These are phyloP conservation scores for Miscanthus lutarioriparius DNA, from an alignment of 176 grass and related monocot genomes.

Conservation along the genomic window DNA sequence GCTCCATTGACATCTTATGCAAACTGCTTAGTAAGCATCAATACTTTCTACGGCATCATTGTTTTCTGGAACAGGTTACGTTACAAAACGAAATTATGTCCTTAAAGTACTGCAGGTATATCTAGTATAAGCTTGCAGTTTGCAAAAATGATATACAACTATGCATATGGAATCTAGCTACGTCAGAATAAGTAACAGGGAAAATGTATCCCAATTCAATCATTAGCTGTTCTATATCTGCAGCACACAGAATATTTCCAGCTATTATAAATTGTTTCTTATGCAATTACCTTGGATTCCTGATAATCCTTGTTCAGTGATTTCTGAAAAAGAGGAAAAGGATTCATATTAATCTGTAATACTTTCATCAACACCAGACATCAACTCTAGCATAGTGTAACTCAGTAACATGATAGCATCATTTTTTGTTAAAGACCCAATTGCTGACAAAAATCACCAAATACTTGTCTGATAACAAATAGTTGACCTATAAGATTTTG, in stretches of 20 bases:
- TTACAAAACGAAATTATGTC: background rate
- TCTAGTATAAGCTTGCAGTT: slow-evolving; percentile 1
- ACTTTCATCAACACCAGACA: slow-evolving; percentile 13
- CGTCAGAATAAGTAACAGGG: background rate
- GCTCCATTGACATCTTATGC: background rate
- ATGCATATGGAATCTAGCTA: background rate
- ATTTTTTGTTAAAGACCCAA: background rate
- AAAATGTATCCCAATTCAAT: background rate
- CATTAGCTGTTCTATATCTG: background rate
- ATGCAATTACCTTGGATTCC: slow-evolving; percentile 64
- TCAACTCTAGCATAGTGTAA: background rate
- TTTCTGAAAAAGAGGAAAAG: slow-evolving; percentile 53
- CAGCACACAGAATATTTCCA: background rate
- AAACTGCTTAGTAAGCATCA: slow-evolving; percentile 13
- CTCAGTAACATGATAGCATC: background rate
- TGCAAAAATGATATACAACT: background rate
- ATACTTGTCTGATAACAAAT: background rate
- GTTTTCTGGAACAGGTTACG: background rate
- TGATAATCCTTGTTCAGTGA: slow-evolving; percentile 51
- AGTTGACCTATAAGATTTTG: background rate
- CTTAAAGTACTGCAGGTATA: background rate
- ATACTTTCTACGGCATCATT: background rate
- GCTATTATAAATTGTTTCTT: slow-evolving; percentile 10
- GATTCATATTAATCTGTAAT: slow-evolving; percentile 3
- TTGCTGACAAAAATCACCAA: background rate